These are phyloP conservation scores for Nemania diffusa DNA, from an alignment of 2,329 filamentous ascomycete species.

Conservation along the genomic window DNA sequence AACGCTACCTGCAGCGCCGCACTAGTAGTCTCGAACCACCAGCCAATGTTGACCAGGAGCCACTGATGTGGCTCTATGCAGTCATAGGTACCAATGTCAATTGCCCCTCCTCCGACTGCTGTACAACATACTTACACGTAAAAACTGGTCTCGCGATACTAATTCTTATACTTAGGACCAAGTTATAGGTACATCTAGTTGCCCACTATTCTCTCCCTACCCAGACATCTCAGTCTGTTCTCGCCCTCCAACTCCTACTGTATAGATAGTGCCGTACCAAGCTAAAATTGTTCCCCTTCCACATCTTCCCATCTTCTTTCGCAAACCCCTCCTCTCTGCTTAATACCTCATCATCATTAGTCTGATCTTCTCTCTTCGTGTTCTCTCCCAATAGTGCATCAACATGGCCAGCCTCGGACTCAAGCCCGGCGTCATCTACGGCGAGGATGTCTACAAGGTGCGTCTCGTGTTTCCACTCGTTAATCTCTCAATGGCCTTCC, in stretches of 20 bases:
- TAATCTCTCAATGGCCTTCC: not conserved
- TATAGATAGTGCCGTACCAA: not conserved
- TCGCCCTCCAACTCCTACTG: too few relatives aligned
- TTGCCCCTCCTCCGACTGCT: slow-evolving; percentile 32
- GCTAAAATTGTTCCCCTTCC: slow-evolving; percentile 13
- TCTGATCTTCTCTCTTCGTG: not conserved
- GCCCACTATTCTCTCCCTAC: not conserved
- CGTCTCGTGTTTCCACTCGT: slow-evolving; percentile 14
- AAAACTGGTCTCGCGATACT: slow-evolving; percentile 23
- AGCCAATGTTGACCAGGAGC: slow-evolving; percentile 7
- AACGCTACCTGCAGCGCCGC: not conserved
- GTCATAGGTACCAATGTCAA: slow-evolving; percentile 24
- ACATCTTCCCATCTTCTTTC: slow-evolving; percentile 18
- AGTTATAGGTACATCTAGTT: slow-evolving; percentile 1
- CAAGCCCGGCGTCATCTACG: slow-evolving; percentile 47
- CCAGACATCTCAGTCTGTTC: too few relatives aligned
- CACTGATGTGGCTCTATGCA: slow-evolving; percentile 26
- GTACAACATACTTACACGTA: not conserved
- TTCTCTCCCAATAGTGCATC: slow-evolving; percentile 2
- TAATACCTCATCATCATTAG: slow-evolving; percentile 35
- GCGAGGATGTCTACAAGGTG: slow-evolving; percentile 44
- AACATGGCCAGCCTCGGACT: slow-evolving; percentile 40
- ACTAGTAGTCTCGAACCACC: slow-evolving; percentile 26
- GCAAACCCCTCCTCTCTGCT: slow-evolving; percentile 23
- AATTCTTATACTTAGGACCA: slow-evolving; percentile 7